Conservation (phyloP, 148 eudicot species). For the Cornus florida region DNA sequence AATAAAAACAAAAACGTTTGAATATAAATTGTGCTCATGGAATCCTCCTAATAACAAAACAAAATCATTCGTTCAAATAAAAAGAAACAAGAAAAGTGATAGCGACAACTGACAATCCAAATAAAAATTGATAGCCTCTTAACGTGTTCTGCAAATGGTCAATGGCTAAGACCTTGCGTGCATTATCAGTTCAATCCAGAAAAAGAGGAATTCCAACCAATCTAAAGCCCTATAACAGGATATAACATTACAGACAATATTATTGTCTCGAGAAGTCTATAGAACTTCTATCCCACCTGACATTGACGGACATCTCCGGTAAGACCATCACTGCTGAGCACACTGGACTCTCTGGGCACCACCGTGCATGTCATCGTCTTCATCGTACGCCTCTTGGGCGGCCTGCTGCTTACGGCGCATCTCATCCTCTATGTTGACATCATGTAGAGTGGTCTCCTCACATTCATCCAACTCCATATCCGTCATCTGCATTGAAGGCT, state of each 20-base stretch:
- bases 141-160: neutral
- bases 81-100: no score
- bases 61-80: no score
- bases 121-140: neutral
- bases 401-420: conserved; percentile 52
- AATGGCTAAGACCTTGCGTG: neutral
- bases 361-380: conserved; percentile 56
- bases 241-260: neutral
- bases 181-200: neutral
- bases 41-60: no score
- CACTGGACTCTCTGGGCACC: conserved; percentile 64
- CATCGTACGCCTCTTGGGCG: conserved; percentile 51
- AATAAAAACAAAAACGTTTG: no score
- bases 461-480: conserved; percentile 67
- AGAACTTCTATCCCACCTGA: neutral
- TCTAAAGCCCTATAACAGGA: neutral
- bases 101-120: neutral
- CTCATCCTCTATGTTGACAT: conserved; percentile 66
- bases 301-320: neutral
- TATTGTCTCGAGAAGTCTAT: neutral
- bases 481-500: conserved; percentile 31
- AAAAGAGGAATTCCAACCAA: neutral
- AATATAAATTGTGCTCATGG: no score
- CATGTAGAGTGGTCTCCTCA: conserved; percentile 58
- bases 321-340: conserved; percentile 45